Evolutionary conservation across 805 yeast species (phyloP), one percentile per base, ranked within the genome.

Genomic region (Saccharomyces paradoxus): DNA sequence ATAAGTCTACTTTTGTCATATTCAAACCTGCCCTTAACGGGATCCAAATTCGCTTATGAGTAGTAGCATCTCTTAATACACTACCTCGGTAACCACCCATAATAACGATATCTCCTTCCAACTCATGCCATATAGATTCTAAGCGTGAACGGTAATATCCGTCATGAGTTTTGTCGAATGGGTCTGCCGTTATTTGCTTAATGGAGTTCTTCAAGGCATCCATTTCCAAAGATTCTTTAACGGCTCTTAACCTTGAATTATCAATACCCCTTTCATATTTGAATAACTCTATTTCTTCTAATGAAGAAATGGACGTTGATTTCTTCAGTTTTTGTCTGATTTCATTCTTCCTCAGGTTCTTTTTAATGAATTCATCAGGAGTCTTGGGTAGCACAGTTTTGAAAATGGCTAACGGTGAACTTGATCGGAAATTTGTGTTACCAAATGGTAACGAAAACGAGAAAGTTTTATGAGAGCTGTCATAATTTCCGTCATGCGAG

Each of bases 21-120:
- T 87, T 84, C 51, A 91, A 77, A 0, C 96, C 96, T 0, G 92
- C 96, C 62, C 87, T 86, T 5, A 86, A 65, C 0, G 97, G 97
- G 46, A 90, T 81, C 97, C 97, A 91, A 1, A 87, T 79, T 52
- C 92, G 74, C 56, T 83, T 80, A 13, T 75, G 70, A 0, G 96
- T 84, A 12, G 72, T 72, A 0, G 80, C 64, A 63, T 88, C 94
- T 48, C 92, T 68, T 52, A 91, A 71, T 4, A 86, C 80, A 48
- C 89, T 81, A 2, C 97, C 97, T 62, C 97, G 75, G 69, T 87
- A 91, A 0, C 97, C 97, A 4, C 97, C 97, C 68, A 91, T 56
- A 1, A 91, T 74, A 1, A 91, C 80, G 1, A 91, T 77, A 63
- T 90, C 90, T 4, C 97, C 97, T 24, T 82, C 84, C 1, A 89